A percentile compares a stretch with the other conserved stretches of the same genome.
These are phyloP conservation scores for Ganoderma meredithae DNA, from an alignment of 1,284 basidiomycete genomes.

Conservation along the genomic window DNA sequence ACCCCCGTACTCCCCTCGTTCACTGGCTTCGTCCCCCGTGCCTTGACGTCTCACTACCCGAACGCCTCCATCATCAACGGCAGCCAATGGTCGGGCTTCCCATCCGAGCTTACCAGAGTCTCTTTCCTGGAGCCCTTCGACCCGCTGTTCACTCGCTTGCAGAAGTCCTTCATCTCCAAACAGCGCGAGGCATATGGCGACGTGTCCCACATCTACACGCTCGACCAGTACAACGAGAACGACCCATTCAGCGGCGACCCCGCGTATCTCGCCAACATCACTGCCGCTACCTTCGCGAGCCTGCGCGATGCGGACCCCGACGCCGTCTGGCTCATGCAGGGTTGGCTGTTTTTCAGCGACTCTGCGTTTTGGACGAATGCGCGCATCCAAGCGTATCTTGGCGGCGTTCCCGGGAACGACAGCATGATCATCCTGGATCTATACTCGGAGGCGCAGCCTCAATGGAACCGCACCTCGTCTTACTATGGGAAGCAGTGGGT, in stretches of 20 bases:
- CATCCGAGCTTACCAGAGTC: constrained; percentile 43
- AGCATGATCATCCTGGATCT: constrained; percentile 52
- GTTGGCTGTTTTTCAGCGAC: constrained; percentile 52
- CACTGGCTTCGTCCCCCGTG: constrained; percentile 52
- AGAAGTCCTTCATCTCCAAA: constrained; percentile 51
- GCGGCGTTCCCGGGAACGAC: constrained; percentile 46
- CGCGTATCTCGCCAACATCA: constrained; percentile 46
- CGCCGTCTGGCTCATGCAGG: constrained; percentile 54
- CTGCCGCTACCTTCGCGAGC: constrained; percentile 45
- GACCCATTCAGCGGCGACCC: constrained; percentile 45
- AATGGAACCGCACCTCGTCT: constrained; percentile 49
- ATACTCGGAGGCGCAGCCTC: constrained; percentile 50
- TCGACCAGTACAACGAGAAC: constrained; percentile 57
- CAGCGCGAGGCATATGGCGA: constrained; percentile 49
- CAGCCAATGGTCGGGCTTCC: constrained; percentile 47
- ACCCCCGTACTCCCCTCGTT: constrained; percentile 54
- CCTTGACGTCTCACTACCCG: constrained; percentile 43
- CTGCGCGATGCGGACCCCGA: constrained; percentile 49
- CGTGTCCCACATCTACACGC: constrained; percentile 51
- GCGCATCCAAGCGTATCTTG: constrained; percentile 49
- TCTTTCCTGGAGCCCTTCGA: constrained; percentile 54
- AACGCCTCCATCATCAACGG: constrained; percentile 49
- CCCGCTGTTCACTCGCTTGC: constrained; percentile 46
- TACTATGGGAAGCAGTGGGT: constrained; percentile 54
- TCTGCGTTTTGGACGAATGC: constrained; percentile 49